Evolutionary conservation across 2,329 filamentous ascomycete species (phyloP).

Genomic region (Zasmidium cellare): DNA sequence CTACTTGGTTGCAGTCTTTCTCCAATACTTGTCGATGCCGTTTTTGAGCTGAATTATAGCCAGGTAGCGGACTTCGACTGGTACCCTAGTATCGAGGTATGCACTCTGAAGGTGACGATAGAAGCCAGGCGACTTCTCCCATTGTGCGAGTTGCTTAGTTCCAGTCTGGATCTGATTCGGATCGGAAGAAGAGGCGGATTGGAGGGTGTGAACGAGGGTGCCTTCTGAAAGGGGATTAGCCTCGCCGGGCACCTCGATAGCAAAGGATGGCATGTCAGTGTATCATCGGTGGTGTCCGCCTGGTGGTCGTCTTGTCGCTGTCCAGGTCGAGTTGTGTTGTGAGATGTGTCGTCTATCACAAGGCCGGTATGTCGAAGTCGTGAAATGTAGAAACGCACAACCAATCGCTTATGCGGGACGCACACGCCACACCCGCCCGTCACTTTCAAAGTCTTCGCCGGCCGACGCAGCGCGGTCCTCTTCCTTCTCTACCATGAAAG

Average conservation of each 20-base stretch:
- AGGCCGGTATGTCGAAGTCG: too few species aligned
- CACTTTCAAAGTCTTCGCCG: background rate
- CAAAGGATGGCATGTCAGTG: constrained; percentile 23
- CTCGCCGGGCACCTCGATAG: constrained; percentile 76
- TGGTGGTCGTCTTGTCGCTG: background rate
- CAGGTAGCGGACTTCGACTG: constrained; percentile 78
- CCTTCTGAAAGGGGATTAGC: constrained; percentile 59
- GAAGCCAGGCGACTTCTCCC: constrained; percentile 50
- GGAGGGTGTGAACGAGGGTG: constrained; percentile 50
- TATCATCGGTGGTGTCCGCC: background rate
- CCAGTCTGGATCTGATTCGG: constrained; percentile 52
- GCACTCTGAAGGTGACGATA: constrained; percentile 59
- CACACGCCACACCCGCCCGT: background rate
- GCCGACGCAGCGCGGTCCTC: constrained; percentile 4
- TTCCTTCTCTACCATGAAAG: constrained; percentile 52
- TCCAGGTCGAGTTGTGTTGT: background rate
- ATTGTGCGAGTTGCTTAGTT: constrained; percentile 53
- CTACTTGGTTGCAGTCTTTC: constrained; percentile 71
- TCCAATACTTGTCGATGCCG: constrained; percentile 93
- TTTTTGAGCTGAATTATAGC: constrained; percentile 95
- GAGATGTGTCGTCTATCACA: too few species aligned
- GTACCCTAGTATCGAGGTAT: constrained; percentile 77
- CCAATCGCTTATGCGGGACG: background rate
- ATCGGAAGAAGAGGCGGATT: constrained; percentile 49
- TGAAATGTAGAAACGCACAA: background rate